Percentiles rank a stretch among this genome's conserved stretches.
Conservation (phyloP, 768 basidiomycete species). For the Lentinula raphanica region DNA sequence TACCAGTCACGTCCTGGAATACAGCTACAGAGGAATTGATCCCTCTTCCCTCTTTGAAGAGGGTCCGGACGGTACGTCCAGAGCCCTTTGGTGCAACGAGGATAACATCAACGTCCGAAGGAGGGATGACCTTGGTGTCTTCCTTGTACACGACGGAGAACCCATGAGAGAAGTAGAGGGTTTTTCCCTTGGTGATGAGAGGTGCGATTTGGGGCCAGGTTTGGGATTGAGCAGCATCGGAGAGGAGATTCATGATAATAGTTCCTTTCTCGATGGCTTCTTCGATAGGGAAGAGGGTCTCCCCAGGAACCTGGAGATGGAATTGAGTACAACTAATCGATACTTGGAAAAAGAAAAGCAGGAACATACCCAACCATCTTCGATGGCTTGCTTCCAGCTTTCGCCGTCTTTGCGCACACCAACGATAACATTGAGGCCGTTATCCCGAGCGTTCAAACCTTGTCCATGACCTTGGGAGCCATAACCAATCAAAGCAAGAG, state of each 20-base stretch:
- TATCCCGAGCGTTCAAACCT: conserved; percentile 97
- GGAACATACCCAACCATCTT: conserved; percentile 85
- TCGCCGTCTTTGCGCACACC: conserved; percentile 97
- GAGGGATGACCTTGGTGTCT: conserved; percentile 90
- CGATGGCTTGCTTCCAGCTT: conserved; percentile 92
- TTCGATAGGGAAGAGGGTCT: conserved; percentile 97
- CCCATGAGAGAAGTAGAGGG: conserved; percentile 99
- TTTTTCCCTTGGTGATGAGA: conserved; percentile 99
- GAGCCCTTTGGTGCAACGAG: conserved; percentile 99
- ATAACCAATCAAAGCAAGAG: conserved; percentile 97
- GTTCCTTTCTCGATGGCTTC: conserved; percentile 95
- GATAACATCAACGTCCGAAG: conserved; percentile 94
- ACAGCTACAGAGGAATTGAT: conserved; percentile 95
- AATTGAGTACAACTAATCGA: not conserved
- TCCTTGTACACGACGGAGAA: conserved; percentile 99
- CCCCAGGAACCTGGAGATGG: conserved; percentile 71
- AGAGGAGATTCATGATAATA: conserved; percentile 99
- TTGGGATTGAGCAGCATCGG: conserved; percentile 97
- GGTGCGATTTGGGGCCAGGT: conserved; percentile 89
- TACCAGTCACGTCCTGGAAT: conserved; percentile 96
- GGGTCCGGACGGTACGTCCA: conserved; percentile 96
- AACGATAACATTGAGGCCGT: conserved; percentile 96
- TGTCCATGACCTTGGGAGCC: conserved; percentile 99
- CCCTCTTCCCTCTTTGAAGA: conserved; percentile 99
- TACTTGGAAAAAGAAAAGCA: not conserved